Percentiles rank a stretch among this genome's conserved stretches.
phyloP scores from a whole-genome alignment of 2,329 filamentous ascomycete species.

The Scleromitrula shiraiana region DNA sequence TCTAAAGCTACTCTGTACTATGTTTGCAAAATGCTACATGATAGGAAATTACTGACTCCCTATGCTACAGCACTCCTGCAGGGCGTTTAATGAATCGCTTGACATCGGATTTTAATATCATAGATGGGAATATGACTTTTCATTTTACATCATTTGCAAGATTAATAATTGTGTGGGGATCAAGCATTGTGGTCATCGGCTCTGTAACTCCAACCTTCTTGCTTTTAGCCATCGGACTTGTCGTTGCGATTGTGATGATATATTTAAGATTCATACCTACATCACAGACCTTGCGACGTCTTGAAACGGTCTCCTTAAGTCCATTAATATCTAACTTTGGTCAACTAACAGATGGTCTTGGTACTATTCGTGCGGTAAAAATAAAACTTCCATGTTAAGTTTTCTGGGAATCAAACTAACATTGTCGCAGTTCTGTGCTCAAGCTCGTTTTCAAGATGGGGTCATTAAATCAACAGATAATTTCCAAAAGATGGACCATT shows the following conservation, averaged over 20 bases:
- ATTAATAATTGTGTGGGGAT: constrained; percentile 61
- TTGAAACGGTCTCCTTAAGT: constrained; percentile 84
- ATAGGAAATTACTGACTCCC: no score
- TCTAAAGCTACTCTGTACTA: no score
- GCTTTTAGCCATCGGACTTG: constrained; percentile 60
- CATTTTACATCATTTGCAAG: constrained; percentile 67
- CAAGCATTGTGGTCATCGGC: constrained; percentile 70
- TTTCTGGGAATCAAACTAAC: no score
- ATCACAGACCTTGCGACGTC: constrained; percentile 71
- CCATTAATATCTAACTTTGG: constrained; percentile 91
- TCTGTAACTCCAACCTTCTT: constrained; percentile 72
- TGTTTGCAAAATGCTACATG: no score
- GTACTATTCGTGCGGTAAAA: constrained; percentile 82
- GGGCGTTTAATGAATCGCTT: constrained; percentile 88
- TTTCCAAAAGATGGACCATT: constrained; percentile 93
- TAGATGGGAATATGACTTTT: constrained; percentile 76
- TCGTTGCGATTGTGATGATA: constrained; percentile 59
- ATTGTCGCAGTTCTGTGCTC: constrained; percentile 69
- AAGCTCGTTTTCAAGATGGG: constrained; percentile 69
- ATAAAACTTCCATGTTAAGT: no score
- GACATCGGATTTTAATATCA: constrained; percentile 81
- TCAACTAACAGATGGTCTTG: constrained; percentile 74
- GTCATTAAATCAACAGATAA: constrained; percentile 76
- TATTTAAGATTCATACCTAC: constrained; percentile 74
- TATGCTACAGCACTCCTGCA: constrained; percentile 77